Evolutionary conservation across 768 basidiomycete genomes (phyloP).

Genomic region (Termitomyces sp.): DNA sequence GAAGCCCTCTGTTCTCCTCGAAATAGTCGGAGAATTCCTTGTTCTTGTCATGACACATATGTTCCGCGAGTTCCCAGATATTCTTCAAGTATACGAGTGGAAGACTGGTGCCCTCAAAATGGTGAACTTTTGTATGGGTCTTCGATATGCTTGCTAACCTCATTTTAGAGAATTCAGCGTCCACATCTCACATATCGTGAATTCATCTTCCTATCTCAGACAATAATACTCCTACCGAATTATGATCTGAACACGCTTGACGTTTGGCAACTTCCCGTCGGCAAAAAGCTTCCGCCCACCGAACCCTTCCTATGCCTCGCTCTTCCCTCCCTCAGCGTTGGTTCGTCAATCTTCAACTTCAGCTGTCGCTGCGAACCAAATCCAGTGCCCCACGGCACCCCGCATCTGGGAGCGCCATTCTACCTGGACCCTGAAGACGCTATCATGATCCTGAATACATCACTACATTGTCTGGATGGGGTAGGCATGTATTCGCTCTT

Average conservation of each 20-base stretch:
- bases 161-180: neutral
- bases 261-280: slow-evolving; percentile 16
- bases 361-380: slow-evolving; percentile 15
- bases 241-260: slow-evolving; percentile 16
- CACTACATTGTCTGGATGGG: neutral
- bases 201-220: slow-evolving; percentile 19
- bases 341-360: neutral
- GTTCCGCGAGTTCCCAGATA: neutral
- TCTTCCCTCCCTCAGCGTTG: neutral
- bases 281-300: neutral
- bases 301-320: slow-evolving; percentile 2
- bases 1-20: slow-evolving; percentile 11
- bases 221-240: slow-evolving; percentile 22
- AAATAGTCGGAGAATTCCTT: slow-evolving; percentile 16
- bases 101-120: slow-evolving; percentile 12
- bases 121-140: neutral
- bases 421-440: slow-evolving; percentile 4
- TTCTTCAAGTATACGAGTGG: slow-evolving; percentile 16
- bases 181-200: slow-evolving; percentile 16
- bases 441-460: slow-evolving; percentile 8
- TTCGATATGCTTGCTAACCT: neutral
- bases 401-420: slow-evolving; percentile 4
- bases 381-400: neutral
- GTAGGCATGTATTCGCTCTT: slow-evolving; percentile 4
- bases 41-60: slow-evolving; percentile 8